phyloP scores from a whole-genome alignment of 805 yeast genomes.

The Saccharomycopsis sp. region DNA sequence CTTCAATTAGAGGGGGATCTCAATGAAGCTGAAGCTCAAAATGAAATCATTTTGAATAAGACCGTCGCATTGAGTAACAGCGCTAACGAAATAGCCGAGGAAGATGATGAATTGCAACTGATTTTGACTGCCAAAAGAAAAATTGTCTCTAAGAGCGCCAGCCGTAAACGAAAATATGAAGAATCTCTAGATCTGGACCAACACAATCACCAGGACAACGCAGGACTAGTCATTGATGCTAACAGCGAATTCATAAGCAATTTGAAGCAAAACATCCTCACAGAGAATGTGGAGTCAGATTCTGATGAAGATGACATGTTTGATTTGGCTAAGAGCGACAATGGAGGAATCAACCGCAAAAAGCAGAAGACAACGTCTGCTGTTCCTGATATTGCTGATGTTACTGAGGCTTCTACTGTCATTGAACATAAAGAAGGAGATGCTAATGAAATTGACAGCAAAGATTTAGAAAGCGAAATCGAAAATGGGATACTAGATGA shows the following conservation, averaged over 20 bases:
- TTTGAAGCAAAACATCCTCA: conserved; percentile 21
- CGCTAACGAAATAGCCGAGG: conserved; percentile 1
- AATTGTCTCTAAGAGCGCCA: background rate
- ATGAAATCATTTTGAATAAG: conserved; percentile 22
- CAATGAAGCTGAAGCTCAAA: conserved; percentile 16
- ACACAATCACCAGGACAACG: background rate
- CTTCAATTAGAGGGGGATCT: conserved; percentile 6
- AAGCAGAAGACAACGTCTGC: background rate
- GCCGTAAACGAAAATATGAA: background rate
- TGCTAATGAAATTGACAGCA: background rate
- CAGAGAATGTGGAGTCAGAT: background rate
- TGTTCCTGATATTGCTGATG: conserved; percentile 1
- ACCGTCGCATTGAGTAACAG: conserved; percentile 24
- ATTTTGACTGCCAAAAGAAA: conserved; percentile 23
- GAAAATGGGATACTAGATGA: conserved; percentile 2
- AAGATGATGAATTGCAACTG: conserved; percentile 8
- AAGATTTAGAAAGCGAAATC: background rate
- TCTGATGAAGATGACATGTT: background rate
- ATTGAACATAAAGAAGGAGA: no score
- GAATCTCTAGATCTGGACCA: conserved; percentile 6
- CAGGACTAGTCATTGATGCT: conserved; percentile 26
- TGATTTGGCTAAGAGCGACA: background rate
- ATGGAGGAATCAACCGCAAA: background rate
- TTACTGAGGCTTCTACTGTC: no score
- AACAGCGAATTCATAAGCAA: conserved; percentile 28